These are phyloP conservation scores for Macadamia integrifolia DNA, from an alignment of 164 flowering plant genomes.

Conservation along the genomic window DNA sequence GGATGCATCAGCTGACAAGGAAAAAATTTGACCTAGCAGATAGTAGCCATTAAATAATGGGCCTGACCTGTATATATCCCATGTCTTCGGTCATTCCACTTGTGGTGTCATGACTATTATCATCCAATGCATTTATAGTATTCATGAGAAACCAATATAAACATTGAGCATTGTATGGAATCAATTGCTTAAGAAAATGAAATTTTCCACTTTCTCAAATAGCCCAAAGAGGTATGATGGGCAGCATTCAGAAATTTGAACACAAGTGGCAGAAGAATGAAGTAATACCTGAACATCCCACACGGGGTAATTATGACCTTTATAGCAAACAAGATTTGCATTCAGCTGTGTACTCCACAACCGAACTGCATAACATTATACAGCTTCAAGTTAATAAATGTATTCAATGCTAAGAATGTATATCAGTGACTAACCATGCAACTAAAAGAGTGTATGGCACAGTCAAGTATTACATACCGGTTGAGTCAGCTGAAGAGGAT, in stretches of 20 bases:
- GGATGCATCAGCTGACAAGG: neutral
- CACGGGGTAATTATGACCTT: slow-evolving; percentile 98
- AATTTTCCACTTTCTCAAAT: too few species aligned
- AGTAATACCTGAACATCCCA: slow-evolving; percentile 96
- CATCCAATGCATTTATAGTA: neutral
- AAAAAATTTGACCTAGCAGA: neutral
- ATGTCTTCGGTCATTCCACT: neutral
- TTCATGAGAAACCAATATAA: neutral
- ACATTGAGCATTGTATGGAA: neutral
- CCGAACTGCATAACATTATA: slow-evolving; percentile 54
- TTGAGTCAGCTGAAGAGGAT: slow-evolving; percentile 91
- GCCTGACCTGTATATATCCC: neutral
- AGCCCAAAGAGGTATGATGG: too few species aligned
- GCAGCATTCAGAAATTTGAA: neutral
- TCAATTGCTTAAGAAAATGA: neutral
- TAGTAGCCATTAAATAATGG: neutral
- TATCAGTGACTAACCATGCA: neutral
- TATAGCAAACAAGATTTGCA: slow-evolving; percentile 97
- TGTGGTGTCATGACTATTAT: neutral
- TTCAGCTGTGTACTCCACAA: slow-evolving; percentile 93
- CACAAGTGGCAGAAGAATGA: neutral
- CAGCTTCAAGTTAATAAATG: neutral
- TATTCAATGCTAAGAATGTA: neutral
- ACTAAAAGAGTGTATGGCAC: neutral
- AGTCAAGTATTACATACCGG: slow-evolving; percentile 43